phyloP scores from a whole-genome alignment of 192 early-diverging fungal genomes.

The Podila clonocystis region DNA sequence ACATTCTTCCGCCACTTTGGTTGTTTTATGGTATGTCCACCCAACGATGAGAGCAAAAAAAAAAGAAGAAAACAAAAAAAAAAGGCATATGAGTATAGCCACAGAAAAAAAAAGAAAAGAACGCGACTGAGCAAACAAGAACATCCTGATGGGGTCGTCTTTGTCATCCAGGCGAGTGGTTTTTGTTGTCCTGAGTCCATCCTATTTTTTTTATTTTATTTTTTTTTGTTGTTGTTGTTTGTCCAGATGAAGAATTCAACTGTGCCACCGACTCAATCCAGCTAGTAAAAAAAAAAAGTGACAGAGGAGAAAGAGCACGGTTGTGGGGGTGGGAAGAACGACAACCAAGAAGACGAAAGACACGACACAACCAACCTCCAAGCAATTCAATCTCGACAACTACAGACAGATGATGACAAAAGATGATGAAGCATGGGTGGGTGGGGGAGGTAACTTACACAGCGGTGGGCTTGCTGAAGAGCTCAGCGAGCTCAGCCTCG shows the following conservation, averaged over 20 bases:
- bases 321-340: no score
- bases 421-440: constrained; percentile 6
- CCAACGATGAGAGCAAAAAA: no score
- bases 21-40: neutral
- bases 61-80: no score
- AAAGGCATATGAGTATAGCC: no score
- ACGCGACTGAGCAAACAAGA: neutral
- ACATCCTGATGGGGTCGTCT: neutral
- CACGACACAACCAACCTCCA: neutral
- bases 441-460: constrained; percentile 83
- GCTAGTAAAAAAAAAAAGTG: no score
- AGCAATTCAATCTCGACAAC: neutral
- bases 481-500: constrained; percentile 79
- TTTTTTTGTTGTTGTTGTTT: constrained; percentile 6
- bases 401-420: neutral
- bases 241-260: constrained; percentile 1
- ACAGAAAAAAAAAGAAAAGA: constrained; percentile 1
- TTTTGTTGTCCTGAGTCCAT: neutral
- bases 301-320: no score
- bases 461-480: constrained; percentile 76
- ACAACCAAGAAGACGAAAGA: neutral
- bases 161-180: neutral
- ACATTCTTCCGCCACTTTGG: no score
- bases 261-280: no score
- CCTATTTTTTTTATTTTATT: constrained; percentile 7